A percentile compares a stretch with the other conserved stretches of the same genome.
These are phyloP conservation scores for Phytophthora ohioensis DNA, from an alignment of 352 stramenopile genomes.

Conservation along the genomic window DNA sequence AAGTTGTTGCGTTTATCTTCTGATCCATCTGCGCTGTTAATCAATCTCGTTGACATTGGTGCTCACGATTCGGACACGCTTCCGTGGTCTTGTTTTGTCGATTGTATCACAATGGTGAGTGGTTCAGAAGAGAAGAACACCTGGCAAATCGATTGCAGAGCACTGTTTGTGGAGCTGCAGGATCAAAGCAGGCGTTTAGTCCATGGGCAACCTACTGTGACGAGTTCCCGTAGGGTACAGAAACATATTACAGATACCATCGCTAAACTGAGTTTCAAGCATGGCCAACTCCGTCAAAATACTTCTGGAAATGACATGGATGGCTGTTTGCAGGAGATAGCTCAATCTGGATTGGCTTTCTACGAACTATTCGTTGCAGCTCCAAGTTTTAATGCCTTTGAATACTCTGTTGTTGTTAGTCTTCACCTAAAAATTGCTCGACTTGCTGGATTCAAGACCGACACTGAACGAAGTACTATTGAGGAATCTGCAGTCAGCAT, in stretches of 20 bases:
- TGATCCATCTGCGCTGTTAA: constrained; percentile 19
- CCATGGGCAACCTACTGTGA: constrained; percentile 12
- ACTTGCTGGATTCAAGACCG: constrained; percentile 2
- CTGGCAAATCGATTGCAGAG: constrained; percentile 13
- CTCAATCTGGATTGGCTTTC: constrained; percentile 27
- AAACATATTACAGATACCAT: constrained; percentile 24
- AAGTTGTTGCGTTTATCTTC: constrained; percentile 22
- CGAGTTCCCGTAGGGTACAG: constrained; percentile 5
- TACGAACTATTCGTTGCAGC: constrained; percentile 25
- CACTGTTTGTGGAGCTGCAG: constrained; percentile 17
- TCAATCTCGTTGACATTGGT: constrained; percentile 14
- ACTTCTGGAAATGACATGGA: not conserved
- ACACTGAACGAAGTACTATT: constrained; percentile 4
- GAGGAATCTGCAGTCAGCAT: constrained; percentile 15
- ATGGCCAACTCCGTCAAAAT: constrained; percentile 11
- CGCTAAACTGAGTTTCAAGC: constrained; percentile 24
- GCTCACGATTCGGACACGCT: constrained; percentile 1
- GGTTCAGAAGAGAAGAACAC: not conserved
- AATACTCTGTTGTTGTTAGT: constrained; percentile 29
- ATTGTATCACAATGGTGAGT: constrained; percentile 18
- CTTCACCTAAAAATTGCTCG: constrained; percentile 32
- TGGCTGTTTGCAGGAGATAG: constrained; percentile 13
- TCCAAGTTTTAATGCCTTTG: constrained; percentile 19
- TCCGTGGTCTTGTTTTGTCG: constrained; percentile 19
- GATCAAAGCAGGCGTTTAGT: constrained; percentile 17